Conservation (phyloP, 2,329 filamentous ascomycete species). For the Phialophora expanda region DNA sequence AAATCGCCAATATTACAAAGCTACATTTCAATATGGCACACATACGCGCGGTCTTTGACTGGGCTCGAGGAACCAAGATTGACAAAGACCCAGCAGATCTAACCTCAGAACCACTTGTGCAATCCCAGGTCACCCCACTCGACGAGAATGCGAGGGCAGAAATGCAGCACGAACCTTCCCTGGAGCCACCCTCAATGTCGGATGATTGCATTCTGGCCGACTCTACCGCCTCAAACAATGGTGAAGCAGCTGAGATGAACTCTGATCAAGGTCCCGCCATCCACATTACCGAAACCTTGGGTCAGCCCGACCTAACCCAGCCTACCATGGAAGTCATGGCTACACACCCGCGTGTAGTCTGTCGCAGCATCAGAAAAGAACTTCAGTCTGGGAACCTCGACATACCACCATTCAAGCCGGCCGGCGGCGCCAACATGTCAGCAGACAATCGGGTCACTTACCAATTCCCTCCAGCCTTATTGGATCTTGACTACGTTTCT, state of each 20-base stretch:
- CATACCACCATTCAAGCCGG: constrained; percentile 16
- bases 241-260: neutral
- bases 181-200: neutral
- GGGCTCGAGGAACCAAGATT: constrained; percentile 2
- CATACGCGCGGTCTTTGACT: neutral
- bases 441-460: neutral
- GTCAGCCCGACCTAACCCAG: neutral
- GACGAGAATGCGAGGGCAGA: neutral
- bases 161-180: neutral
- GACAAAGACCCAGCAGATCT: neutral
- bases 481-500: constrained; percentile 1
- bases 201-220: neutral
- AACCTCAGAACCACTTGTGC: neutral
- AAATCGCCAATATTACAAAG: neutral
- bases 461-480: constrained; percentile 14
- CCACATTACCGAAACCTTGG: neutral
- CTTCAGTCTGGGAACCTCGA: constrained; percentile 18
- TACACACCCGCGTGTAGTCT: neutral
- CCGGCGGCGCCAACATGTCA: neutral
- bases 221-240: neutral
- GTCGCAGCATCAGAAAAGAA: constrained; percentile 17
- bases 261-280: neutral
- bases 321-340: neutral
- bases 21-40: neutral
- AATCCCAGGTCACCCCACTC: neutral